phyloP scores from a whole-genome alignment of 768 basidiomycete species.

The Tulasnella calospora region DNA sequence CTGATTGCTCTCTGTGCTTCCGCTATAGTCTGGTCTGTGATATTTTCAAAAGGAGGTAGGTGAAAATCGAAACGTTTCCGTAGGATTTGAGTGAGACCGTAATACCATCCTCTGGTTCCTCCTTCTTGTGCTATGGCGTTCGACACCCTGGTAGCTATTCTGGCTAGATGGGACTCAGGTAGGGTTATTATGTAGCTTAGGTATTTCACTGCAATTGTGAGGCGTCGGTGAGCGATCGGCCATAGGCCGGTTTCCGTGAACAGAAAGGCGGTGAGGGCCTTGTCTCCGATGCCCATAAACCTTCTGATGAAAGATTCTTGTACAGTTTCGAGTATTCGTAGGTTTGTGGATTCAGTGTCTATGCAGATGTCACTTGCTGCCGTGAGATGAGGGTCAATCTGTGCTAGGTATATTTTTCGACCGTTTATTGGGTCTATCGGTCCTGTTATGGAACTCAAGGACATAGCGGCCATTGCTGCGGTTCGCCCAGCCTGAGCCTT shows the following conservation, averaged over 20 bases:
- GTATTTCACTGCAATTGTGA: slow-evolving; percentile 28
- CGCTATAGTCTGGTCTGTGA: neutral
- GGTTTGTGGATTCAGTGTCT: neutral
- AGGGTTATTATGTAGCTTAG: neutral
- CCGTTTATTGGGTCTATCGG: too few relatives aligned
- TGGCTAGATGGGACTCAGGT: neutral
- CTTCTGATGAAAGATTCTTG: neutral
- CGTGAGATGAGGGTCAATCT: too few relatives aligned
- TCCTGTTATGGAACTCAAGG: too few relatives aligned
- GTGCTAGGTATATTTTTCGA: too few relatives aligned
- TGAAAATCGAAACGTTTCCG: neutral
- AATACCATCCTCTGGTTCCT: neutral
- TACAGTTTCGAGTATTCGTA: neutral
- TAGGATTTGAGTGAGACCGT: neutral
- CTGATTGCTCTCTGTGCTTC: neutral
- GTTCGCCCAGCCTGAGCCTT: too few relatives aligned
- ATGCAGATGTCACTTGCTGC: too few relatives aligned
- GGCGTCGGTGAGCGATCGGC: slow-evolving; percentile 31
- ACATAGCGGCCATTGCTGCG: too few relatives aligned
- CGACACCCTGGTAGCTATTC: neutral
- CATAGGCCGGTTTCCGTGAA: slow-evolving; percentile 34
- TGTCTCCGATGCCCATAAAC: slow-evolving; percentile 31
- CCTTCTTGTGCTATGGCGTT: neutral
- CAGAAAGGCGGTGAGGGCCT: slow-evolving; percentile 29
- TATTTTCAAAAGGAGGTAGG: neutral